These are phyloP conservation scores for Pichia sp. DNA, from an alignment of 1,139 yeast genomes.

Conservation along the genomic window DNA sequence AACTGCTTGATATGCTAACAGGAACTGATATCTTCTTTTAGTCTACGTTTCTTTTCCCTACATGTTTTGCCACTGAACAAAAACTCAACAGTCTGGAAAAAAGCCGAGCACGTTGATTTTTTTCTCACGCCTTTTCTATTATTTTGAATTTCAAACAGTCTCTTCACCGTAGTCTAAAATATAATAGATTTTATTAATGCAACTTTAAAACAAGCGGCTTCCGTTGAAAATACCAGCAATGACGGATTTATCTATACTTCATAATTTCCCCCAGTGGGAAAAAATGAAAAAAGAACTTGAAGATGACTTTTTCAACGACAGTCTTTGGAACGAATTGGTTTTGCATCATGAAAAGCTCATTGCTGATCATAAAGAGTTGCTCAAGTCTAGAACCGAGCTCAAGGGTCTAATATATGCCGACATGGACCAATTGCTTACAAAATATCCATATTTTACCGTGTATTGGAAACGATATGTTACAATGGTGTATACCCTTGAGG, in stretches of 20 bases:
- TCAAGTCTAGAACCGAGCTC: conserved; percentile 16
- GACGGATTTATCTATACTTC: conserved; percentile 12
- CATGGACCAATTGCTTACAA: conserved; percentile 39
- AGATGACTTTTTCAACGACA: conserved; percentile 24
- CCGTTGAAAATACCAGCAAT: background rate
- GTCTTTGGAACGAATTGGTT: conserved; percentile 25
- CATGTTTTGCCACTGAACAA: conserved; percentile 13
- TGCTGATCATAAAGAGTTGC: conserved; percentile 18
- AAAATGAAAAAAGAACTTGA: conserved; percentile 18
- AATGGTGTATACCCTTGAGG: conserved; percentile 51
- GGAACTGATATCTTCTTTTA: no score
- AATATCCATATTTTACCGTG: conserved; percentile 52
- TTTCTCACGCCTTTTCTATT: background rate
- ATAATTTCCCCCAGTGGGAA: conserved; percentile 30
- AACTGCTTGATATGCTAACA: no score
- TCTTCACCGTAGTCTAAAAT: background rate
- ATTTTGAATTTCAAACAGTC: background rate
- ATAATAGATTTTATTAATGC: background rate
- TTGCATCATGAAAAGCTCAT: conserved; percentile 25
- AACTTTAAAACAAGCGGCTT: background rate
- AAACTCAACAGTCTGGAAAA: background rate
- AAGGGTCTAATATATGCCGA: conserved; percentile 31
- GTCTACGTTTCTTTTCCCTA: background rate
- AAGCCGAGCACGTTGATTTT: background rate
- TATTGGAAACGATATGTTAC: conserved; percentile 61